Conservation (phyloP, 2,329 filamentous ascomycete species). For the Phaeophleospora eucalypticola region DNA sequence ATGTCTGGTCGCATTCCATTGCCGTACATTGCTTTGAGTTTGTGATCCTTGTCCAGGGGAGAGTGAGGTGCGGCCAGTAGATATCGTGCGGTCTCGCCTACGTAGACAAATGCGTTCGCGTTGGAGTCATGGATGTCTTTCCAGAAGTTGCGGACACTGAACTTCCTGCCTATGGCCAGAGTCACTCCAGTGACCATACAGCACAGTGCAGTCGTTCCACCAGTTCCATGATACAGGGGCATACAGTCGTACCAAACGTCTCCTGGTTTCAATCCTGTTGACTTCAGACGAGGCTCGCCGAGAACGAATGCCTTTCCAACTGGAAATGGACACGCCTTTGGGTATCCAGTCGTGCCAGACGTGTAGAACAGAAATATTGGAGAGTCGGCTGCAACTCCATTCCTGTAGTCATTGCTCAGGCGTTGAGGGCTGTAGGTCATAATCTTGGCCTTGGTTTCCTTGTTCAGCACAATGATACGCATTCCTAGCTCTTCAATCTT, state of each 20-base stretch:
- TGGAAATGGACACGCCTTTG: constrained; percentile 65
- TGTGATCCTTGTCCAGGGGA: constrained; percentile 58
- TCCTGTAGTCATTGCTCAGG: constrained; percentile 54
- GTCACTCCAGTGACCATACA: constrained; percentile 55
- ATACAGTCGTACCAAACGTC: constrained; percentile 74
- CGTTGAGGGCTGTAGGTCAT: constrained; percentile 46
- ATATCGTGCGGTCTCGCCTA: constrained; percentile 73
- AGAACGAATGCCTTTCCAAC: constrained; percentile 44
- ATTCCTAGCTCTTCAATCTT: constrained; percentile 55
- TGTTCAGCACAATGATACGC: constrained; percentile 52
- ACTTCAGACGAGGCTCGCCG: constrained; percentile 35
- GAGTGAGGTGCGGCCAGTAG: constrained; percentile 63
- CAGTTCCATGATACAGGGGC: constrained; percentile 74
- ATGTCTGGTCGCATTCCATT: constrained; percentile 67
- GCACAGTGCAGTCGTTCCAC: constrained; percentile 55
- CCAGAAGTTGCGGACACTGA: constrained; percentile 70
- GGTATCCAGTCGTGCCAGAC: constrained; percentile 70
- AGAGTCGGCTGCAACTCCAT: constrained; percentile 48
- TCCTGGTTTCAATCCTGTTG: constrained; percentile 37
- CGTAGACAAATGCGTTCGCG: constrained; percentile 70
- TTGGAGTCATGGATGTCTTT: constrained; percentile 62
- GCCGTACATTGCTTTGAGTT: constrained; percentile 58
- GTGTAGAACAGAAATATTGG: constrained; percentile 69
- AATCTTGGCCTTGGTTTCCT: constrained; percentile 46
- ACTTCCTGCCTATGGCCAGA: constrained; percentile 61